Percentiles rank a stretch among this genome's conserved stretches.
These are phyloP conservation scores for Coniochaeta sp. DNA, from an alignment of 2,329 filamentous ascomycete genomes.

Conservation along the genomic window DNA sequence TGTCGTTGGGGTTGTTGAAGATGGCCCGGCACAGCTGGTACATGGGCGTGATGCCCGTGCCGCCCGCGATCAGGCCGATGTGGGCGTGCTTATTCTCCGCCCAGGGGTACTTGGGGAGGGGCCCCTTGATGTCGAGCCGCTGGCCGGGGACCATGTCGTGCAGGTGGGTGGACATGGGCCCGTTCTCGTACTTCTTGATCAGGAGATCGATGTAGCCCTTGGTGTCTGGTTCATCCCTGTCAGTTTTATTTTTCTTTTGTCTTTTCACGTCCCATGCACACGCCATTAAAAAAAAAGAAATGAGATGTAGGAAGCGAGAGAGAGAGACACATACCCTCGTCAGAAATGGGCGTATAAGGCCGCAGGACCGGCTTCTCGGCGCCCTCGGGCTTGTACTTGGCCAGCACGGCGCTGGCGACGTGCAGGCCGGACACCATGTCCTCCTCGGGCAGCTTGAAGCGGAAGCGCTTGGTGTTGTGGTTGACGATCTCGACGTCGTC, in stretches of 20 bases:
- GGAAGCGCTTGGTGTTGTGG: slow-evolving; percentile 90
- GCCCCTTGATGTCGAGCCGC: slow-evolving; percentile 85
- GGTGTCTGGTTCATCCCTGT: slow-evolving; percentile 40
- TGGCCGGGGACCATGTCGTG: slow-evolving; percentile 78
- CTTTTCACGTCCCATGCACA: too few relatives aligned
- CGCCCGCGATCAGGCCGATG: slow-evolving; percentile 81
- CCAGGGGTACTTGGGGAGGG: slow-evolving; percentile 91
- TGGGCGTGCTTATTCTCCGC: slow-evolving; percentile 86
- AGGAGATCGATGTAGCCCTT: slow-evolving; percentile 80
- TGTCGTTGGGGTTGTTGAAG: slow-evolving; percentile 93
- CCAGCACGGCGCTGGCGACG: slow-evolving; percentile 80
- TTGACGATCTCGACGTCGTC: slow-evolving; percentile 73
- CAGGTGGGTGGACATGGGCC: slow-evolving; percentile 86
- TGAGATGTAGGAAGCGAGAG: not conserved
- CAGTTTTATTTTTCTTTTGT: not conserved
- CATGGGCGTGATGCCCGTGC: slow-evolving; percentile 96
- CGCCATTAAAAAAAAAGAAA: too few relatives aligned
- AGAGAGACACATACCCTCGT: slow-evolving; percentile 54
- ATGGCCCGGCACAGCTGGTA: slow-evolving; percentile 88
- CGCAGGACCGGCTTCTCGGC: slow-evolving; percentile 80
- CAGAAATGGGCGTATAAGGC: slow-evolving; percentile 87
- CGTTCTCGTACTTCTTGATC: slow-evolving; percentile 84
- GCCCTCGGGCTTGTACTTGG: slow-evolving; percentile 81
- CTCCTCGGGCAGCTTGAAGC: slow-evolving; percentile 77
- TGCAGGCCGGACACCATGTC: slow-evolving; percentile 78